Evolutionary conservation across 345 rosid species (phyloP), one percentile per base, ranked within the genome.

Genomic region (Eucalyptus fibrosa): DNA sequence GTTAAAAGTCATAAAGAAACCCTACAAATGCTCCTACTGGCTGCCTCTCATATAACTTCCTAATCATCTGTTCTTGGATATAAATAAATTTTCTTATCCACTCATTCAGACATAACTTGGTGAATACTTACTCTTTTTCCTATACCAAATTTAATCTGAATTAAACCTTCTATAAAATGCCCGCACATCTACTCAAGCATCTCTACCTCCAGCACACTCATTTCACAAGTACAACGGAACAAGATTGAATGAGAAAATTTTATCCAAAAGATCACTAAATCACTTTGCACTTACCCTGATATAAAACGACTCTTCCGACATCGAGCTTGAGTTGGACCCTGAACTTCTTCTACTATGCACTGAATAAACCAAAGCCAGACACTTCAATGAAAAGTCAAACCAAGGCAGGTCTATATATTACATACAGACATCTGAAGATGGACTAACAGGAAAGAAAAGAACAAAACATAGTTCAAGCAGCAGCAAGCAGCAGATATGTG

Each of bases 301-400:
- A 98, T 97, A 92, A 98, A 98, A 90, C 99, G 97, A 88, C 95
- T 93, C 95, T 98, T 97, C 87, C 99, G 98, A 55, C 98, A 94
- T 88, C 99, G 98, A 88, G 99, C 98, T 94, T 93, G 98, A 89
- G 97, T 92, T 91, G 99, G 99, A 90, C 98, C 99, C 92, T 97
- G 99, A 89, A 97, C 94, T 93, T 97, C 99, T 92, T 97, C 99
- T 94, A 97, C 99, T 88, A 97, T 97, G 95, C 99, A 97, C 99
- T 97, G 88, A 65, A 93, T 89, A 89, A n/a, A 49, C 24, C 50
- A 69, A 62, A 86, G 86, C 55, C 44, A 86, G 30, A 34, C 42
- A 12, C 88, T 86, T 86, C 9, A 50, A 12, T 13, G 30, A 40
- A 77, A 11, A 12, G 30, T 77, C 9, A 23, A 77, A 21, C 85